phyloP scores from a whole-genome alignment of 176 grass and related monocot species.

The Aegilops sharonensis region DNA sequence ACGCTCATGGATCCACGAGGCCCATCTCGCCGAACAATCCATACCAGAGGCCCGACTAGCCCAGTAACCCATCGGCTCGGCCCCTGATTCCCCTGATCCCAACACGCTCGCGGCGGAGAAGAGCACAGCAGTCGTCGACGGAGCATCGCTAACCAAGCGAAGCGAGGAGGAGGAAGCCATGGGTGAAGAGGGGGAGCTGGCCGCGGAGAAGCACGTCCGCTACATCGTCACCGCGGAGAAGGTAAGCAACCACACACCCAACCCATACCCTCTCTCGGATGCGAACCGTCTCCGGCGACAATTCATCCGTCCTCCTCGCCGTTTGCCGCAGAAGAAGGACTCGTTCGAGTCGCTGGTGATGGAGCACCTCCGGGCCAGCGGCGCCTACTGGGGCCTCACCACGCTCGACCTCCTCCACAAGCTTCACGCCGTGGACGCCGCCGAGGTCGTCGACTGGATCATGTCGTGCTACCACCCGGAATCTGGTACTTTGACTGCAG shows the following conservation, averaged over 20 bases:
- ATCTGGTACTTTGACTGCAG: conserved; percentile 39
- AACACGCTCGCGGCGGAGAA: background rate
- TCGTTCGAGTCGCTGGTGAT: conserved; percentile 77
- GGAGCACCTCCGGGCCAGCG: conserved; percentile 84
- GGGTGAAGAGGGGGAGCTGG: conserved; percentile 45
- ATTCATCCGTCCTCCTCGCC: background rate
- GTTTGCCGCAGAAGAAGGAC: conserved; percentile 63
- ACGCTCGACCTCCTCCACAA: conserved; percentile 84
- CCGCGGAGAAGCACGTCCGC: conserved; percentile 62
- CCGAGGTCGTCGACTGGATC: conserved; percentile 78
- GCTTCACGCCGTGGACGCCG: conserved; percentile 55
- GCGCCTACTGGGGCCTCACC: conserved; percentile 93
- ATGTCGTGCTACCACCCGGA: conserved; percentile 75
- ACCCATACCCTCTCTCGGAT: background rate
- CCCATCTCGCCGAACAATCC: background rate
- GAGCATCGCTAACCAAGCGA: conserved; percentile 12
- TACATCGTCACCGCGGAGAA: conserved; percentile 89
- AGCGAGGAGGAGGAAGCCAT: background rate
- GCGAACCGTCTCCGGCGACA: background rate
- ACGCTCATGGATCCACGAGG: background rate
- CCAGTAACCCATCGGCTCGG: background rate
- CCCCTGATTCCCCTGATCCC: background rate
- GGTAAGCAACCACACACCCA: conserved; percentile 29
- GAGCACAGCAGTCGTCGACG: background rate
- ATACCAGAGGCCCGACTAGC: background rate